These are phyloP conservation scores for Ciborinia camelliae DNA, from an alignment of 2,329 filamentous ascomycete genomes.

Conservation along the genomic window DNA sequence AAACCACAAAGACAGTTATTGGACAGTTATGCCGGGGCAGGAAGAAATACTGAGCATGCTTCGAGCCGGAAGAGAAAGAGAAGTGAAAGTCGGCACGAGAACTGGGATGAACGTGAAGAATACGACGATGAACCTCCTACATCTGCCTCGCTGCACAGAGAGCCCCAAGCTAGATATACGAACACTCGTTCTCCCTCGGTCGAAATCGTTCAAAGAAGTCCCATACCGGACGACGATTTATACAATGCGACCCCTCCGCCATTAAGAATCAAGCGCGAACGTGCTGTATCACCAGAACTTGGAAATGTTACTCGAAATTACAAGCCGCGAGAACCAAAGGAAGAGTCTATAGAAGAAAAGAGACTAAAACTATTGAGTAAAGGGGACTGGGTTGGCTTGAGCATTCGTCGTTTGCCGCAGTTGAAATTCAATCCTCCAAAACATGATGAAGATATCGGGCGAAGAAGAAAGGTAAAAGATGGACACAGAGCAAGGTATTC, in stretches of 20 bases:
- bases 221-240: conserved; percentile 25
- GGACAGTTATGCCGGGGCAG: not conserved
- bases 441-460: conserved; percentile 31
- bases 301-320: not conserved
- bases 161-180: not conserved
- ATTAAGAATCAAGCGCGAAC: conserved; percentile 20
- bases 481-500: conserved; percentile 30
- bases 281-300: conserved; percentile 7
- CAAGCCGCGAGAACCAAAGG: conserved; percentile 14
- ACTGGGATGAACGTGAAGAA: not conserved
- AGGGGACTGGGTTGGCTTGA: conserved; percentile 36
- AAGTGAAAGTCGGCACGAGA: not conserved
- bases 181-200: not conserved
- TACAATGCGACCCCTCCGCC: conserved; percentile 31
- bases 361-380: conserved; percentile 32
- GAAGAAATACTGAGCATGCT: not conserved
- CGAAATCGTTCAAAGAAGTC: not conserved
- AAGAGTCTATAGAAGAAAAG: conserved; percentile 28
- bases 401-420: conserved; percentile 28
- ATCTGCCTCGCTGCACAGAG: not conserved
- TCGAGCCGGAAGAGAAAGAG: not conserved
- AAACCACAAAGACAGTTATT: conserved; percentile 6
- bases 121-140: not conserved
- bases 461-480: conserved; percentile 29
- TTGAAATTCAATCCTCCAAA: conserved; percentile 26